A percentile compares a stretch with the other conserved stretches of the same genome.
phyloP scores from a whole-genome alignment of 257 asterid genomes.

The Cynanchum wilfordii region DNA sequence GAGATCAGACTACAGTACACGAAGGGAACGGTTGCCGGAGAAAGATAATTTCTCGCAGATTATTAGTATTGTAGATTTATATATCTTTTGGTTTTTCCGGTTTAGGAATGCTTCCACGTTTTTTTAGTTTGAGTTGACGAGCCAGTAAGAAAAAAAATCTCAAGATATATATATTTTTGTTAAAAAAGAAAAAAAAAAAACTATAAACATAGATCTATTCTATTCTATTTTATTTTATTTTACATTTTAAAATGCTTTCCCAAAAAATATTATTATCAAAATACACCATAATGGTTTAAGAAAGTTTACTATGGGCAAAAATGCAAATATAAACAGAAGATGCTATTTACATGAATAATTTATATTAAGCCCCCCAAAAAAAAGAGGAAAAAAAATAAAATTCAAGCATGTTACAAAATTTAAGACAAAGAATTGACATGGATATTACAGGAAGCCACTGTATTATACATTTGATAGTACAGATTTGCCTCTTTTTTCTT shows the following conservation, averaged over 20 bases:
- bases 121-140: no score
- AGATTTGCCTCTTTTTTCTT: background rate
- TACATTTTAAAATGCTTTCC: no score
- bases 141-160: no score
- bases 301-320: no score
- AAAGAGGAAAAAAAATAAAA: background rate
- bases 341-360: background rate
- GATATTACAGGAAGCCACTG: conserved; percentile 4
- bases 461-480: conserved; percentile 7
- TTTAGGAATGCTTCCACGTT: no score
- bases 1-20: background rate
- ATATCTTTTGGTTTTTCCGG: background rate
- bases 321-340: no score
- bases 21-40: background rate
- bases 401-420: conserved; percentile 8
- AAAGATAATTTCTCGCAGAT: background rate
- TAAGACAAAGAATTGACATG: conserved; percentile 11
- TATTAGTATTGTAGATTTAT: background rate
- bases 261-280: no score
- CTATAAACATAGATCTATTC: no score
- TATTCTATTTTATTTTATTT: no score
- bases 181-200: no score
- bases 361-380: background rate
- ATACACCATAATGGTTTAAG: no score
- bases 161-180: no score